phyloP scores from a whole-genome alignment of 1,284 basidiomycete genomes.

The Entoloma clypeatum region DNA sequence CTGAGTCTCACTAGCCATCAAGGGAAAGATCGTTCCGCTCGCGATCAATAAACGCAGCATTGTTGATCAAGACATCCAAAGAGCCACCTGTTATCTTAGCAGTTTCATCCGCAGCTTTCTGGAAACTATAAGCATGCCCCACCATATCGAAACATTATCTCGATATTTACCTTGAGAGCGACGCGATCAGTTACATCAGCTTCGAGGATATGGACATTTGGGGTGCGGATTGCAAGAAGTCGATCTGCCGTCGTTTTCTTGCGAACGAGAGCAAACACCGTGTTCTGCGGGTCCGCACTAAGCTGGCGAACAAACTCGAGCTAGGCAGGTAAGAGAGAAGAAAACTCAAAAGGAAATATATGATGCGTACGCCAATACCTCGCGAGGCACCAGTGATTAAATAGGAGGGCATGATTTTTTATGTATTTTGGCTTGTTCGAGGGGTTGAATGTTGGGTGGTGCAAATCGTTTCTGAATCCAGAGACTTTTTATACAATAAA shows the following conservation, averaged over 20 bases:
- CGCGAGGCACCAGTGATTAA: constrained; percentile 12
- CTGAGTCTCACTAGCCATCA: constrained; percentile 16
- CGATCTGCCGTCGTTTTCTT: constrained; percentile 20
- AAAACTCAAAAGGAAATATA: not conserved
- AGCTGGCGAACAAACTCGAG: constrained; percentile 10
- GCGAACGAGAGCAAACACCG: constrained; percentile 33
- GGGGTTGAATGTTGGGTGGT: too few species aligned
- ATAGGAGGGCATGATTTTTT: constrained; percentile 13
- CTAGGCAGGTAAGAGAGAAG: constrained; percentile 1
- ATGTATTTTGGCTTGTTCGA: too few species aligned
- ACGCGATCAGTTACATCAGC: constrained; percentile 30
- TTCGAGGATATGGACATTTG: constrained; percentile 29
- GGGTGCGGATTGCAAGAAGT: constrained; percentile 17
- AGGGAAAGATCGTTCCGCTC: constrained; percentile 12
- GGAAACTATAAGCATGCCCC: too few species aligned
- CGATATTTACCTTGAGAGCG: constrained; percentile 22
- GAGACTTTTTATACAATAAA: too few species aligned
- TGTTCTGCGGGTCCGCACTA: constrained; percentile 19
- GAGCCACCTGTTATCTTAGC: constrained; percentile 28
- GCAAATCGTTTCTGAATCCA: too few species aligned
- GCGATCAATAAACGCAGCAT: constrained; percentile 22
- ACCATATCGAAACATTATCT: too few species aligned
- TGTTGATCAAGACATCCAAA: constrained; percentile 35
- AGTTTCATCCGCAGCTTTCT: constrained; percentile 21
- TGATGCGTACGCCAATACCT: constrained; percentile 11